These are phyloP conservation scores for Oryza punctata DNA, from an alignment of 176 grass and related monocot species.

Conservation along the genomic window DNA sequence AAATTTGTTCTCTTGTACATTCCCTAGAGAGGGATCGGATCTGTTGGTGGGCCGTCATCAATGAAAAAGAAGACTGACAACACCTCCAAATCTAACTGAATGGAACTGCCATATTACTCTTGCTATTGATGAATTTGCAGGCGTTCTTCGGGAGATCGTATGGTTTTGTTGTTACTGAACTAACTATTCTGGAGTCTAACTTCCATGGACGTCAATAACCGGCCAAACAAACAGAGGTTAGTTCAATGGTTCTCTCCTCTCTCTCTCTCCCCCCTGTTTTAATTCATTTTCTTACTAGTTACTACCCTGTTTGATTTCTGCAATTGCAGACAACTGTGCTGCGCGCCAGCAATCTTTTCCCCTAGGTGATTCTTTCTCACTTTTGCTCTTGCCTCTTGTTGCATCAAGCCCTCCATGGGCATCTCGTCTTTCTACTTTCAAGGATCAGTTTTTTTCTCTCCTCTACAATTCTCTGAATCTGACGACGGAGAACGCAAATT, in stretches of 20 bases:
- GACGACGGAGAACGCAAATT: background rate
- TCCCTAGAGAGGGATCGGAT: background rate
- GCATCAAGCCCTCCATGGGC: background rate
- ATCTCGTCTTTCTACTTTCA: background rate
- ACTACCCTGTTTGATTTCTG: background rate
- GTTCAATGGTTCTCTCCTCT: background rate
- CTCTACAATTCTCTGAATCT: background rate
- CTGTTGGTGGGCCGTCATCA: background rate
- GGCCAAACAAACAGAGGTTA: background rate
- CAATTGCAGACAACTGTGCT: background rate
- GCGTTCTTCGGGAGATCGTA: background rate
- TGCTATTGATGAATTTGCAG: background rate
- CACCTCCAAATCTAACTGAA: background rate
- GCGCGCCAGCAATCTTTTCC: background rate
- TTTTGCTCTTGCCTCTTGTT: background rate
- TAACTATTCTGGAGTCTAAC: background rate
- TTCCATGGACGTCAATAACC: background rate
- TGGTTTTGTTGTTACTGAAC: background rate
- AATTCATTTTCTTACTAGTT: background rate
- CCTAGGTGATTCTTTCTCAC: background rate
- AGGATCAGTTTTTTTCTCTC: background rate
- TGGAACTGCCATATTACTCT: background rate
- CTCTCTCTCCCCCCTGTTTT: background rate
- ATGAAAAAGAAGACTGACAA: background rate
- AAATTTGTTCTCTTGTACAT: background rate